A percentile compares a stretch with the other conserved stretches of the same genome.
Conservation (phyloP, 1,284 basidiomycete species). For the Salmacisia buchloeana region DNA sequence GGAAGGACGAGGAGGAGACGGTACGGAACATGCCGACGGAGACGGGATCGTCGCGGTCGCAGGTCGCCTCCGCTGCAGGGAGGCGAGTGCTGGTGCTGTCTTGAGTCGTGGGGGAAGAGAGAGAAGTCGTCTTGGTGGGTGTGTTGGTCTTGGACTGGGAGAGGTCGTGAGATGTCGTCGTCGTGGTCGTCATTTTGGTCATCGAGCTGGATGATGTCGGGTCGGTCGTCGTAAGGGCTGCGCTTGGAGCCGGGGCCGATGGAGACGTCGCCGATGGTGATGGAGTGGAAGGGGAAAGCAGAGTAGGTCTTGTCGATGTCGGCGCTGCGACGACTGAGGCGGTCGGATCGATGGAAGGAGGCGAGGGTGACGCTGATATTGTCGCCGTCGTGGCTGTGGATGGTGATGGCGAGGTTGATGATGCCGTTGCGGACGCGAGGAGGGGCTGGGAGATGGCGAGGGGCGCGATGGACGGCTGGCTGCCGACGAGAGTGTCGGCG, state of each 20-base stretch:
- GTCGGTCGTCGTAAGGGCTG: constrained; percentile 37
- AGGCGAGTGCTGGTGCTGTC: constrained; percentile 34
- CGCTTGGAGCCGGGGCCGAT: constrained; percentile 20
- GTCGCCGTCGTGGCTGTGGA: constrained; percentile 8
- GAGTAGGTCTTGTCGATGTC: neutral
- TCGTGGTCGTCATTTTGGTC: neutral
- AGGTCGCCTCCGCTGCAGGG: constrained; percentile 49
- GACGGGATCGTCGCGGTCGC: constrained; percentile 11
- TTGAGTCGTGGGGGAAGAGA: neutral
- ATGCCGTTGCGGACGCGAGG: neutral
- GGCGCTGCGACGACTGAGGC: constrained; percentile 12
- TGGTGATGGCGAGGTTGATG: constrained; percentile 2
- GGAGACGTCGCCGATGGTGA: constrained; percentile 11
- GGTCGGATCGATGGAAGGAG: constrained; percentile 17
- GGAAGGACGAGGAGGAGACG: constrained; percentile 11
- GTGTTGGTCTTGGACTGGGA: constrained; percentile 20
- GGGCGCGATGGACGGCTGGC: neutral
- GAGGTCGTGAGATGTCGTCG: constrained; percentile 11
- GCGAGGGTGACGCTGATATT: constrained; percentile 15
- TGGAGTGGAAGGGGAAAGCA: neutral
- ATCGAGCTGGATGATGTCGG: constrained; percentile 13
- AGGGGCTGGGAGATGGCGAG: neutral
- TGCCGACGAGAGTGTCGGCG: neutral
- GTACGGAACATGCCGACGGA: constrained; percentile 17
- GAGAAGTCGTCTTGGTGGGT: constrained; percentile 10